Percentiles rank a stretch among this genome's conserved stretches.
These are phyloP conservation scores for Thielaviopsis cerberus DNA, from an alignment of 2,329 filamentous ascomycete genomes.

Conservation along the genomic window DNA sequence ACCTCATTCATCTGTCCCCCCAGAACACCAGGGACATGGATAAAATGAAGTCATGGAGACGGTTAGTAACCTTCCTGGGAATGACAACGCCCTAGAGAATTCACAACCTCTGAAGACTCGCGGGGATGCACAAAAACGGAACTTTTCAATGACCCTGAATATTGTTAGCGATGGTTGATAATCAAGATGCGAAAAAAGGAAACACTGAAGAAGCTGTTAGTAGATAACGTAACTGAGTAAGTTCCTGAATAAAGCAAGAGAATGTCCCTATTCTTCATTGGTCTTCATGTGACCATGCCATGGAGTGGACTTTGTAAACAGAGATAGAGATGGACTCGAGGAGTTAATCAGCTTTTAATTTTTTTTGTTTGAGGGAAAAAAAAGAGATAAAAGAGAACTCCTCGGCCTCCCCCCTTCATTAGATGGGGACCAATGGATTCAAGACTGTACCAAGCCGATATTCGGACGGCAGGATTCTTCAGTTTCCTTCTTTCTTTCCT, in stretches of 20 bases:
- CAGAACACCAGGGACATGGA: neutral
- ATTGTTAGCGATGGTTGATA: neutral
- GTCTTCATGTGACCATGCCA: neutral
- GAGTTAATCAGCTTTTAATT: neutral
- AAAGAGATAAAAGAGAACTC: neutral
- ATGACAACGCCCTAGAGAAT: neutral
- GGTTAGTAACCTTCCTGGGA: neutral
- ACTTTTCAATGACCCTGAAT: neutral
- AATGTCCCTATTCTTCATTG: too few relatives aligned
- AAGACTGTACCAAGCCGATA: neutral
- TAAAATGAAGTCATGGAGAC: neutral
- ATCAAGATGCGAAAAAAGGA: neutral
- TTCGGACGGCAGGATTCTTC: neutral
- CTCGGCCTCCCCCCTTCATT: neutral
- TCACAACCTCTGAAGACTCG: neutral
- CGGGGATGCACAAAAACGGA: neutral
- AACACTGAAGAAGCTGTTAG: neutral
- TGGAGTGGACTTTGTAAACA: neutral
- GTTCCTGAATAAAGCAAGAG: neutral
- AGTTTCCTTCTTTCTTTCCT: neutral
- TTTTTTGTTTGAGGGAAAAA: neutral
- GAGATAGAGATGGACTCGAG: neutral
- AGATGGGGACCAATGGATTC: neutral
- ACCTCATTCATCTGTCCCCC: neutral
- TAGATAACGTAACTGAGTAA: neutral